Evolutionary conservation across 805 yeast species (phyloP).

Genomic region (Metschnikowia vanudenii): DNA sequence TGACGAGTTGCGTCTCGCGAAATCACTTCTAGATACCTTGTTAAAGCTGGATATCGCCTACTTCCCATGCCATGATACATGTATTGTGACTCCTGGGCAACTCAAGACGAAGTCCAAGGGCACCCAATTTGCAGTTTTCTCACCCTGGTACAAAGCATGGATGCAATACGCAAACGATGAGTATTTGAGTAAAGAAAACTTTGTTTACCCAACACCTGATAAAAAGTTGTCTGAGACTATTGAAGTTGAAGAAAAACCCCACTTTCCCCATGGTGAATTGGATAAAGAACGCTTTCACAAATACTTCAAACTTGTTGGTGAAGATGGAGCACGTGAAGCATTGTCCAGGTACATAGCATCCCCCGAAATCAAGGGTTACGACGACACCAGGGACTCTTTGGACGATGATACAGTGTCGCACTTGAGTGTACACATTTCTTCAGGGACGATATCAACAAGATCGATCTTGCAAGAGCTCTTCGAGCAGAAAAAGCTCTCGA

Average conservation of each 20-base stretch:
- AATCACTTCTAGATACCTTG: slow-evolving; percentile 18
- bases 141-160: slow-evolving; percentile 46
- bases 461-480: slow-evolving; percentile 31
- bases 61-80: slow-evolving; percentile 37
- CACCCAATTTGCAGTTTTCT: slow-evolving; percentile 43
- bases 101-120: slow-evolving; percentile 35
- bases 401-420: slow-evolving; percentile 35
- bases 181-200: slow-evolving; percentile 13
- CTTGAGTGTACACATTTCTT: slow-evolving; percentile 45
- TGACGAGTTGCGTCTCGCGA: slow-evolving; percentile 40
- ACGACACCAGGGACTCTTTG: slow-evolving; percentile 30
- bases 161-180: slow-evolving; percentile 25
- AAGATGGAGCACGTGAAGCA: slow-evolving; percentile 30
- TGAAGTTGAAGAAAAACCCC: slow-evolving; percentile 13
- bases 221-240: slow-evolving; percentile 12
- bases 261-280: slow-evolving; percentile 16
- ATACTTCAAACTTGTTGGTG: slow-evolving; percentile 31
- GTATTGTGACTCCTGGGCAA: slow-evolving; percentile 41
- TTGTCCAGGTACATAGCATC: slow-evolving; percentile 24
- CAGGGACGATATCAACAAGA: slow-evolving; percentile 47
- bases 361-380: slow-evolving; percentile 29
- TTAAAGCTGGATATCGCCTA: slow-evolving; percentile 21
- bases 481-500: slow-evolving; percentile 25
- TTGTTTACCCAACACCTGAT: slow-evolving; percentile 16
- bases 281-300: slow-evolving; percentile 23